A percentile compares a stretch with the other conserved stretches of the same genome.
Conservation (phyloP, 176 grass and related monocot genomes). For the Areca catechu region DNA sequence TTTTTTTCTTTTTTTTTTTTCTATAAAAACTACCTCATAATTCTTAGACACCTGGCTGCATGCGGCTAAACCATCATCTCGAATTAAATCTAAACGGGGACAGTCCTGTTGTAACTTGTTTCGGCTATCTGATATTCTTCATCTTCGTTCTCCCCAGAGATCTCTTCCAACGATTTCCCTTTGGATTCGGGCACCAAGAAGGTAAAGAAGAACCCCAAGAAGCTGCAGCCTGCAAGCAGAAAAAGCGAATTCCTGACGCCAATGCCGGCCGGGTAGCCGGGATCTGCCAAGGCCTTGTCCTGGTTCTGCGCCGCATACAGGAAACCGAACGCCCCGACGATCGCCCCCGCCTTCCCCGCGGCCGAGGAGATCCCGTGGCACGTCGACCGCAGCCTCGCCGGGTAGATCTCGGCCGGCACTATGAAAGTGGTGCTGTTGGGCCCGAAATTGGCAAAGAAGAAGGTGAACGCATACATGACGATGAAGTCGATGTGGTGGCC, state of each 20-base stretch:
- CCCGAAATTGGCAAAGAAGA: constrained; percentile 92
- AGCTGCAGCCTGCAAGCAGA: constrained; percentile 29
- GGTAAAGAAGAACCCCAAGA: constrained; percentile 36
- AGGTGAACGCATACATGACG: constrained; percentile 48
- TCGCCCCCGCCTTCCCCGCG: constrained; percentile 66
- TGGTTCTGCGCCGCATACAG: constrained; percentile 43
- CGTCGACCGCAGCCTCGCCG: constrained; percentile 58
- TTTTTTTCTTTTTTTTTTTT: too few species aligned
- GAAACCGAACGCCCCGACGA: constrained; percentile 68
- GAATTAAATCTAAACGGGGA: neutral
- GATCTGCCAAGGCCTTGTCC: constrained; percentile 15
- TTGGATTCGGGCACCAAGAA: constrained; percentile 56
- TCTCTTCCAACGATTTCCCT: constrained; percentile 55
- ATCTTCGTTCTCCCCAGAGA: constrained; percentile 30
- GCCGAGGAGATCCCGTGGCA: constrained; percentile 79
- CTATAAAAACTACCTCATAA: too few species aligned
- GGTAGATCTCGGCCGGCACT: constrained; percentile 75
- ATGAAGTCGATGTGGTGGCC: constrained; percentile 42
- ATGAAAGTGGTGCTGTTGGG: constrained; percentile 76
- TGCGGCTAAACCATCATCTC: too few species aligned
- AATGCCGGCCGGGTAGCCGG: constrained; percentile 36
- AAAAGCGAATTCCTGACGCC: constrained; percentile 41
- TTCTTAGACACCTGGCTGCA: too few species aligned
- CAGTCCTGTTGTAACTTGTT: neutral
- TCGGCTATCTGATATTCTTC: constrained; percentile 1